Percentiles rank a stretch among this genome's conserved stretches.
Conservation (phyloP, 2,329 filamentous ascomycete species). For the Colletotrichum cordylinicola region DNA sequence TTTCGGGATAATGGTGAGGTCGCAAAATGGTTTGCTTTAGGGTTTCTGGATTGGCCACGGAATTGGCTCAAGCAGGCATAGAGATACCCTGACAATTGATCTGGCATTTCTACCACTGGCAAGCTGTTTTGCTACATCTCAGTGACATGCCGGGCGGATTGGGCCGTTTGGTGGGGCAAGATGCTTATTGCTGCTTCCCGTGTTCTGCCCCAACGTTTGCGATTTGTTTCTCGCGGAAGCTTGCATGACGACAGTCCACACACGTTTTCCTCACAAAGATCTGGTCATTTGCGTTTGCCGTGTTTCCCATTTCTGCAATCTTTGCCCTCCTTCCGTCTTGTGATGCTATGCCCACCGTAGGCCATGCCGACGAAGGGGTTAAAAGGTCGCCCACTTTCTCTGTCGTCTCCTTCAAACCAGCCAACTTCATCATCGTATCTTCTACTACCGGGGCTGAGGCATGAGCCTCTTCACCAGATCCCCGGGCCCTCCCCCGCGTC, state of each 20-base stretch:
- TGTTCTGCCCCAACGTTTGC: neutral
- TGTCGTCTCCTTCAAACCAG: neutral
- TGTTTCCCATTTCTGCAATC: neutral
- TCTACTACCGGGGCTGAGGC: neutral
- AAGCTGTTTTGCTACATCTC: neutral
- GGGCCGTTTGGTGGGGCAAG: neutral
- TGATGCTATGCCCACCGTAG: neutral
- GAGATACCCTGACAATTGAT: slow-evolving; percentile 23
- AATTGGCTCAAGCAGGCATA: slow-evolving; percentile 18
- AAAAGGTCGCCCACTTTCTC: neutral
- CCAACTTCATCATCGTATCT: neutral
- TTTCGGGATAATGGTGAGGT: slow-evolving; percentile 8
- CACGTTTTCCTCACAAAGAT: neutral
- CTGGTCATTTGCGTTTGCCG: neutral
- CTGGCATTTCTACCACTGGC: slow-evolving; percentile 13
- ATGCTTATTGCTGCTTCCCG: neutral
- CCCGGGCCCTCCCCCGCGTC: neutral
- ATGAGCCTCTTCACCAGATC: neutral
- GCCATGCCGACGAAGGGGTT: neutral
- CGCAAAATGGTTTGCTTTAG: slow-evolving; percentile 2
- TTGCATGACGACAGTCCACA: accelerated
- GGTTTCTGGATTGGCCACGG: slow-evolving; percentile 5
- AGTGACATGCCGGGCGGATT: neutral
- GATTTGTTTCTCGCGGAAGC: neutral
- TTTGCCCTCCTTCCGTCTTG: neutral